Conservation (phyloP, 129 eudicot genomes). For the sunflower (Helianthus annuus) region HanXRQr2.0-SUNRISE NC_035443.2:72961629-72962128, state of each 20-base stretch:
- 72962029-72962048: too few species aligned
- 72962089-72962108: too few species aligned
- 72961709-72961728: neutral
- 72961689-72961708: slow-evolving; percentile 20
- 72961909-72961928: too few species aligned
- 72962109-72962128: too few species aligned
- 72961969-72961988: too few species aligned
- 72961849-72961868: slow-evolving; percentile 38
- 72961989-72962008: too few species aligned
- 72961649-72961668: neutral
- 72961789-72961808: slow-evolving; percentile 33
- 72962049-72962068: too few species aligned
- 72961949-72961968: too few species aligned
- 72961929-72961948: too few species aligned
- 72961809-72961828: slow-evolving; percentile 36
- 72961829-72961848: slow-evolving; percentile 30
- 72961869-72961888: slow-evolving; percentile 22
- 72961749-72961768: neutral
- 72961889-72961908: neutral
- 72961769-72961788: slow-evolving; percentile 15
- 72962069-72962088: too few species aligned
- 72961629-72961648: neutral
- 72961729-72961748: slow-evolving; percentile 4
- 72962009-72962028: too few species aligned
- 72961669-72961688: neutral